Evolutionary conservation across 1,284 basidiomycete species (phyloP), one percentile per base, ranked within the genome.

Genomic region (Bondarzewia mesenterica): DNA sequence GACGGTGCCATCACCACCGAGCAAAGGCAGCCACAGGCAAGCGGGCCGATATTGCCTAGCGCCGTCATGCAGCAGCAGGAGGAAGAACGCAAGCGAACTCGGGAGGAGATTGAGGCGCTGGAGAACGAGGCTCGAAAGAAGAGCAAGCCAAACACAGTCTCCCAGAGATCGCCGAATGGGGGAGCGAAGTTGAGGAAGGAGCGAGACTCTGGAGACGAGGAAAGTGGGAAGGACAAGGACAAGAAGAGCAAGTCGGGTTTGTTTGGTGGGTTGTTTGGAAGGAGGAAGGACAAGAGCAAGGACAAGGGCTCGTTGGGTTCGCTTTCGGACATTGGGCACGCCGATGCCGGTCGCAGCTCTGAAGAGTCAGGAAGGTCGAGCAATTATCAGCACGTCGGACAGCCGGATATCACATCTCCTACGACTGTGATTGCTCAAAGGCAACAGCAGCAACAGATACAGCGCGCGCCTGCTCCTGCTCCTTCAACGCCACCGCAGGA

Each of bases 281-380:
- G 85, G 45, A 83, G 78, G 63, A 87, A 83, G 64, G 87, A 89
- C 62, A 90, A 91, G 68, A 76, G 79, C 47, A 89, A 87, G 58
- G 70, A 67, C 69, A 73, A 75, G 41, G 15, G n/a, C 14, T n/a
- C 23, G 54, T 61, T 76, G 63, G 51, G 73, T 66, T 57, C 68
- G 56, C 57, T 48, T 12, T 55, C 56, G 48, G 57, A 64, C 57
- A 54, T 48, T 48, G 15, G 48, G 51, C 37, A 62, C 58, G 50
- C 63, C 57, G 60, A 57, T 21, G 60, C 60, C 38, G 47, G 56
- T 43, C 67, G 77, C 22, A 61, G 62, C 20, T 80, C 78, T 1
- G 75, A 77, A 43, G 80, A 81, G 23, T 79, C 78, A 16, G 72
- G 70, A 45, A 63, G 71, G 36, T 76, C 80, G 16, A 70, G 68